These are phyloP conservation scores for Loxodes magnus DNA, from an alignment of 73 alveolate species.

Conservation along the genomic window DNA sequence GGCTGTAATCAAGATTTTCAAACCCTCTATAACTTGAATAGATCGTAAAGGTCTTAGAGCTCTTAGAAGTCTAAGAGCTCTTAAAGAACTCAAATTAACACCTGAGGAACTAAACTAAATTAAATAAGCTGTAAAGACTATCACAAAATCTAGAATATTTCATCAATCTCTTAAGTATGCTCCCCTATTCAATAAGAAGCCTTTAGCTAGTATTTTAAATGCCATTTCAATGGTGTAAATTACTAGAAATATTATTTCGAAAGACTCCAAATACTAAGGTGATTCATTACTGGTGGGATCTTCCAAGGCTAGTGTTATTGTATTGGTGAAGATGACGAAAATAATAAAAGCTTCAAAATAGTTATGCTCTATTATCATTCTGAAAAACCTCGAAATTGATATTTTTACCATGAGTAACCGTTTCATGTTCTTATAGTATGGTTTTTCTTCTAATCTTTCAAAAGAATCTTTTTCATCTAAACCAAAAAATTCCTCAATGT, in stretches of 20 bases:
- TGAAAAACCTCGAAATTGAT: no score
- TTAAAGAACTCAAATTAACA: conserved; percentile 22
- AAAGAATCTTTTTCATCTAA: no score
- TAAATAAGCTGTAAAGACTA: conserved; percentile 40
- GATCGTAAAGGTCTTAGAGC: conserved; percentile 43
- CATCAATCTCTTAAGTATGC: conserved; percentile 67
- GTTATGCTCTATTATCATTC: no score
- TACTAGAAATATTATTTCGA: conserved; percentile 27
- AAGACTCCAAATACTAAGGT: neutral
- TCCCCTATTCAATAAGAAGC: conserved; percentile 28
- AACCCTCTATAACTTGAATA: conserved; percentile 20
- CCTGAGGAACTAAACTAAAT: conserved; percentile 16
- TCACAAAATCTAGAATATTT: conserved; percentile 62
- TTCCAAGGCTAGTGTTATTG: conserved; percentile 3
- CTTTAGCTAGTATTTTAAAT: conserved; percentile 43
- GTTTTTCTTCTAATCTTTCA: no score
- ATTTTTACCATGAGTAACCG: no score
- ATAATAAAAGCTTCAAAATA: conserved; percentile 1
- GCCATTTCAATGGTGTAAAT: conserved; percentile 38
- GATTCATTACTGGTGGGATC: conserved; percentile 1
- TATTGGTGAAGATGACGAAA: neutral
- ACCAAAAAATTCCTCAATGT: no score
- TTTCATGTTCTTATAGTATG: no score
- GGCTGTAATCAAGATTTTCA: conserved; percentile 29
- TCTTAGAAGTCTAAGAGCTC: conserved; percentile 31